A percentile compares a stretch with the other conserved stretches of the same genome.
These are phyloP conservation scores for Chaetomium sp. DNA, from an alignment of 2,329 filamentous ascomycete genomes.

Conservation along the genomic window DNA sequence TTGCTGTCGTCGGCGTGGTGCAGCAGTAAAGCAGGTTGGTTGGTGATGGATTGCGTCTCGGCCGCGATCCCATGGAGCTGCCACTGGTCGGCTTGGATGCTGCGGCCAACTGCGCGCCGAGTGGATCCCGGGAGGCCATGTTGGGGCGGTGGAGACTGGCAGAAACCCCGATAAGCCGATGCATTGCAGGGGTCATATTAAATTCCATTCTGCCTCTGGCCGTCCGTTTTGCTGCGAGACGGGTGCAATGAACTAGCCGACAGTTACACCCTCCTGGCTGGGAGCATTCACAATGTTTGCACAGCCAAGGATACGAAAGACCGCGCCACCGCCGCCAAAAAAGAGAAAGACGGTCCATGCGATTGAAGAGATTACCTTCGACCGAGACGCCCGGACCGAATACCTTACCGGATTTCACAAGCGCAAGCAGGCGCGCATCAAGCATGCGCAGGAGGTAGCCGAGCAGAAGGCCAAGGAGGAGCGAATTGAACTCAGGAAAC, in stretches of 20 bases:
- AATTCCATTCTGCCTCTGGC: constrained; percentile 4
- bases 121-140: not conserved
- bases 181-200: constrained; percentile 10
- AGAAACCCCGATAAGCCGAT: constrained; percentile 18
- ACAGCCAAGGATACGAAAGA: constrained; percentile 53
- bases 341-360: constrained; percentile 55
- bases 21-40: constrained; percentile 3
- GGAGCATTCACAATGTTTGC: constrained; percentile 36
- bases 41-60: constrained; percentile 5
- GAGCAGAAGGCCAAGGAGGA: constrained; percentile 72
- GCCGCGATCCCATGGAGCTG: not conserved
- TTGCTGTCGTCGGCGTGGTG: constrained; percentile 4
- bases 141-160: constrained; percentile 18
- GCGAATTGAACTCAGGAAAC: constrained; percentile 63
- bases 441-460: constrained; percentile 76
- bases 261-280: no score
- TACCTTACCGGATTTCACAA: constrained; percentile 97
- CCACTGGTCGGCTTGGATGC: constrained; percentile 10
- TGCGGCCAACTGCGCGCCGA: not conserved
- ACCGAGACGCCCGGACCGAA: constrained; percentile 70
- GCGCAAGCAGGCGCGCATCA: constrained; percentile 78
- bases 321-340: constrained; percentile 54
- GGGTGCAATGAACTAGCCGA: no score
- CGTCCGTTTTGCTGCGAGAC: no score
- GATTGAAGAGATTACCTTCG: constrained; percentile 80